Conservation (phyloP, 2,329 filamentous ascomycete species). For the Exophiala spinifera region DNA sequence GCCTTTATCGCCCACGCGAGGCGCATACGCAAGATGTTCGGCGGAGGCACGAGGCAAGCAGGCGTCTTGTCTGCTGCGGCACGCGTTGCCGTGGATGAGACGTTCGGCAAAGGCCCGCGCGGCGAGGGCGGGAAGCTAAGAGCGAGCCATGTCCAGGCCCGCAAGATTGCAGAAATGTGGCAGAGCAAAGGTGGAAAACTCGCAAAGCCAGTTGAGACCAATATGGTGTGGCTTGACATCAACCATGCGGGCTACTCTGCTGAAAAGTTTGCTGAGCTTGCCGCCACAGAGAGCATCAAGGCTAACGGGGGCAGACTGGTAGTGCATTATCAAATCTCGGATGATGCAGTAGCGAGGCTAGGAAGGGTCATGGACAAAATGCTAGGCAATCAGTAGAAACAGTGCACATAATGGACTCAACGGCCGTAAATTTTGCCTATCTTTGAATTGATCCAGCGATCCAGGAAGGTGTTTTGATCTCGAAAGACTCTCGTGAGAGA, state of each 20-base stretch:
- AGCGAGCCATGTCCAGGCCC: conserved; percentile 61
- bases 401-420: not conserved
- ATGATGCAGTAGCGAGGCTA: conserved; percentile 32
- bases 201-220: conserved; percentile 72
- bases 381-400: conserved; percentile 4
- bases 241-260: conserved; percentile 55
- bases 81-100: conserved; percentile 73
- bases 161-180: conserved; percentile 65
- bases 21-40: conserved; percentile 78
- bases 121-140: conserved; percentile 62
- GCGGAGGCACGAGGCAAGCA: conserved; percentile 72
- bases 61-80: conserved; percentile 75
- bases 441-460: not conserved
- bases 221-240: conserved; percentile 85
- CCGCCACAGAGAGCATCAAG: conserved; percentile 56
- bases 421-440: not conserved
- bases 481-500: not conserved
- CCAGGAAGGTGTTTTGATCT: not conserved
- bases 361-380: conserved; percentile 32
- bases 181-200: conserved; percentile 65
- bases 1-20: conserved; percentile 63
- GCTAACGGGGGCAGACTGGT: conserved; percentile 60
- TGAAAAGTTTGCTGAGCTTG: conserved; percentile 54
- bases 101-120: conserved; percentile 60
- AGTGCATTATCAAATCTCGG: conserved; percentile 62